These are phyloP conservation scores for Luffa acutangula DNA, from an alignment of 306 rosid genomes.

Conservation along the genomic window DNA sequence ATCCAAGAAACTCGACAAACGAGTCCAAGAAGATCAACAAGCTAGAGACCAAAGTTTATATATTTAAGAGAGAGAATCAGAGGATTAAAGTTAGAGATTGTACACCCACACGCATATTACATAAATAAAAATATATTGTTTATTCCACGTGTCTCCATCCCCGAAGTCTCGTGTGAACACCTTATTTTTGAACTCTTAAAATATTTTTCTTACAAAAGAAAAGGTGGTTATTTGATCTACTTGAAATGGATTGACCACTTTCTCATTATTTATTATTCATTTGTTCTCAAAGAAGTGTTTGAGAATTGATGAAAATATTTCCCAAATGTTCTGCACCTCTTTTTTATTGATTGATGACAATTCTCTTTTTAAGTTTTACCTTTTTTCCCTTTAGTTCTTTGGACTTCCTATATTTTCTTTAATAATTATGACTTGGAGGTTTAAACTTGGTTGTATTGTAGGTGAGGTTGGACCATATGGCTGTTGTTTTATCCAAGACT, in stretches of 20 bases:
- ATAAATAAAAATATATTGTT: too few relatives aligned
- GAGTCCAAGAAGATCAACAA: too few relatives aligned
- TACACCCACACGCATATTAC: too few relatives aligned
- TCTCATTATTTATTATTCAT: background rate
- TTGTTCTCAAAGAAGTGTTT: background rate
- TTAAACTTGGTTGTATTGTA: slow-evolving; percentile 25
- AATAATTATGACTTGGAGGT: background rate
- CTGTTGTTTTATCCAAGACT: slow-evolving; percentile 72
- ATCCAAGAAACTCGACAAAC: too few relatives aligned
- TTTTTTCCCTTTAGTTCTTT: background rate
- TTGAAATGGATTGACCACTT: background rate
- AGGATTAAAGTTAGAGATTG: too few relatives aligned
- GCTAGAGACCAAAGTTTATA: too few relatives aligned
- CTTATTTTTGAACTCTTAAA: background rate
- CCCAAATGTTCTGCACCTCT: background rate
- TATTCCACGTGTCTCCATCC: too few relatives aligned
- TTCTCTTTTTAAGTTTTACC: background rate
- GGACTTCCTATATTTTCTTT: background rate
- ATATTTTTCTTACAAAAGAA: background rate
- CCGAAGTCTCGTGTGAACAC: too few relatives aligned
- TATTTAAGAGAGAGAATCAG: too few relatives aligned
- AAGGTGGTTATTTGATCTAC: background rate
- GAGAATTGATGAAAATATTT: background rate
- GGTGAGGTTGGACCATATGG: slow-evolving; percentile 88
- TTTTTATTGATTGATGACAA: background rate